Conservation (phyloP, 2,329 filamentous ascomycete genomes). For the Podosphaera xanthii region DNA sequence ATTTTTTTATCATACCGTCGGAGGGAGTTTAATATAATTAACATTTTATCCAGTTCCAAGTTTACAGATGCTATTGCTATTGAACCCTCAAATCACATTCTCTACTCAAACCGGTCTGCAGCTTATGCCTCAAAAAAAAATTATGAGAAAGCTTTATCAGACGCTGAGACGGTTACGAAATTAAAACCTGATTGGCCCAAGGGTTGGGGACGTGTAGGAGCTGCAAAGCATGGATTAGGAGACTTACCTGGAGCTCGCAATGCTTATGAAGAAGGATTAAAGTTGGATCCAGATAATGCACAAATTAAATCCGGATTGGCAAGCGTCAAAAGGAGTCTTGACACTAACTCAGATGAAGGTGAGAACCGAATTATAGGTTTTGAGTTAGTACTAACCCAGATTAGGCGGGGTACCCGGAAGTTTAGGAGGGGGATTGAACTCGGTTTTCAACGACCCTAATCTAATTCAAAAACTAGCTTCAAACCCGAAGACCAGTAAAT, state of each 20-base stretch:
- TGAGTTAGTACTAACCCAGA: background rate
- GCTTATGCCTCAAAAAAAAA: slow-evolving; percentile 74
- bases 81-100: slow-evolving; percentile 78
- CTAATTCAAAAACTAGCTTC: slow-evolving; percentile 72
- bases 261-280: slow-evolving; percentile 84
- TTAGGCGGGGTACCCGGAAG: slow-evolving; percentile 28
- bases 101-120: slow-evolving; percentile 91
- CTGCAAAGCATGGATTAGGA: slow-evolving; percentile 68
- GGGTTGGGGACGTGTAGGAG: slow-evolving; percentile 83
- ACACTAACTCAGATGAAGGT: slow-evolving; percentile 40
- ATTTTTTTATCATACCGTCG: background rate
- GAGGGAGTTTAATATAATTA: background rate
- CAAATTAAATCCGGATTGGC: slow-evolving; percentile 77
- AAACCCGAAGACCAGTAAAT: slow-evolving; percentile 77
- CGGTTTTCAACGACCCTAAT: slow-evolving; percentile 86
- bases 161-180: slow-evolving; percentile 82
- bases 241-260: slow-evolving; percentile 70
- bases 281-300: slow-evolving; percentile 75
- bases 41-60: slow-evolving; percentile 41
- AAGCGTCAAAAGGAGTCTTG: slow-evolving; percentile 70
- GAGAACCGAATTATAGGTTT: background rate
- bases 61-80: slow-evolving; percentile 83
- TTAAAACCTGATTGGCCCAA: slow-evolving; percentile 97
- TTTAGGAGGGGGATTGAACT: slow-evolving; percentile 54
- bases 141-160: slow-evolving; percentile 61